phyloP scores from a whole-genome alignment of 169 alveolate genomes.

The Plasmodium berghei region DNA sequence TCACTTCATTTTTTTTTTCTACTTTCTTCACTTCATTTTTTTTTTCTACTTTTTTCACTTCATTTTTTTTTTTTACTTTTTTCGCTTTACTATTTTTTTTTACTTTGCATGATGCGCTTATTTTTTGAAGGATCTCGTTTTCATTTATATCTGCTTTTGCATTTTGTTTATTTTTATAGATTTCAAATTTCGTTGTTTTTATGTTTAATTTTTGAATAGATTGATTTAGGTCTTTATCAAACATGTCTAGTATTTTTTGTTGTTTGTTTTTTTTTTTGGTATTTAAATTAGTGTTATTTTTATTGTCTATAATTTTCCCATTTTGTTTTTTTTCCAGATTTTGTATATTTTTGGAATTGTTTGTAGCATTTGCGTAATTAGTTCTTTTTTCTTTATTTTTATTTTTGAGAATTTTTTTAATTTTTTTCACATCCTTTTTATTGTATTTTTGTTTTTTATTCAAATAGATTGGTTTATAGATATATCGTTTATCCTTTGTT shows the following conservation, averaged over 20 bases:
- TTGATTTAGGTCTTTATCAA: slow-evolving; percentile 31
- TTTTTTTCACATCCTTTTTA: not conserved
- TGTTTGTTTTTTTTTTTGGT: slow-evolving; percentile 9
- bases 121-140: slow-evolving; percentile 43
- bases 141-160: slow-evolving; percentile 4
- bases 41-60: not conserved
- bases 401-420: not conserved
- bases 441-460: not conserved
- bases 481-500: not conserved
- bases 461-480: not conserved
- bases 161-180: slow-evolving; percentile 20
- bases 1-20: not conserved
- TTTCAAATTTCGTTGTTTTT: slow-evolving; percentile 54
- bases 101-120: not conserved
- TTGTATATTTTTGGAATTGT: too few species aligned
- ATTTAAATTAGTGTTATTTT: not conserved
- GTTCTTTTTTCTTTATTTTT: not conserved
- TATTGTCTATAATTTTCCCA: not conserved
- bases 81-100: not conserved
- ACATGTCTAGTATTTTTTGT: slow-evolving; percentile 52
- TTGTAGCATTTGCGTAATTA: too few species aligned
- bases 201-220: slow-evolving; percentile 43
- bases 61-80: not conserved
- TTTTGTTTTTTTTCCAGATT: not conserved
- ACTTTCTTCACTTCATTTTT: not conserved